Evolutionary conservation across 352 stramenopile genomes (phyloP), one percentile per base, ranked within the genome.

Genomic region (Pythium apleroticum): DNA sequence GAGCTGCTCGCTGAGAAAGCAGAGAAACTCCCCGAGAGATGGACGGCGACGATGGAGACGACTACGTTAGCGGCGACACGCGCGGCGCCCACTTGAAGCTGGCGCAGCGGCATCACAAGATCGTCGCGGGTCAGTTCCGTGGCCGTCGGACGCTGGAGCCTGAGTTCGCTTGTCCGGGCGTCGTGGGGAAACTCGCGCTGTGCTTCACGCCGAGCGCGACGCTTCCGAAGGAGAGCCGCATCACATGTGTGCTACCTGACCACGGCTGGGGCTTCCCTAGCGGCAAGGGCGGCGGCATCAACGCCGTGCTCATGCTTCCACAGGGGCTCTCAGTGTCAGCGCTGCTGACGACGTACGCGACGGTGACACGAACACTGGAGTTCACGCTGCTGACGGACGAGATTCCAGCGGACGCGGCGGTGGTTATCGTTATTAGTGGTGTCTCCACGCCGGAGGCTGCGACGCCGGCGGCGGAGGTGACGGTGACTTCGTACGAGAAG

Each of bases 401-500:
- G 35, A 79, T 90, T 53, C 72, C 72, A 11, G 60, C 62, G 10
- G 66, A 81, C 15, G 77, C 75, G 3, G 63, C 61, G 0, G 52
- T 90, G 3, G 63, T 78, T 10, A 66, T 93, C 6, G 30, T 88
- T 0, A 49, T 93, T 24, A 78, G 78, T 17, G 84, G 81, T 17
- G 79, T 93, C 17, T 30, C 45, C 0, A 93, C 84, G 0, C 84
- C 84, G 0, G 75, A 86, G 52, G 71, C 59, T 11, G 81, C 81
- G 9, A 90, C 78, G 0, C 70, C 80, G 6, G 68, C 76, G 12
- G 69, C 63, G 2, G 77, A 90, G 46, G 68, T 68, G 1, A 73
- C 77, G 11, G 75, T 89, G 41, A 91, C 80, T 2, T 77, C 72
- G 43, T 91, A 79, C 31, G 80, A 91, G 63, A 91, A 89, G 57